A percentile compares a stretch with the other conserved stretches of the same genome.
Conservation (phyloP, 768 basidiomycete genomes). For the Termitomyces eurrhizus region DNA sequence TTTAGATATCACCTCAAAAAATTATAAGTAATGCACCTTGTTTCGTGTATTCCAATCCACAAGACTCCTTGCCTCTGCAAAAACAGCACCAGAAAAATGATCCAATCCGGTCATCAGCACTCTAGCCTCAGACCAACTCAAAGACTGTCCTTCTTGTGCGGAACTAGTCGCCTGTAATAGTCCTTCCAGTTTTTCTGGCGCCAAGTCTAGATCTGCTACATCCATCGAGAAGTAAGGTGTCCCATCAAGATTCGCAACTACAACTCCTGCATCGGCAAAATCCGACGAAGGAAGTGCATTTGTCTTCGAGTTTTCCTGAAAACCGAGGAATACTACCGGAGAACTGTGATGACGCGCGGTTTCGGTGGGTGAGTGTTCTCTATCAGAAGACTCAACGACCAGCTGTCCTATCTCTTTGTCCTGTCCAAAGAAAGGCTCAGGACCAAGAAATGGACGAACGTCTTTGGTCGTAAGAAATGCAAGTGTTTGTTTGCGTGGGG, state of each 20-base stretch:
- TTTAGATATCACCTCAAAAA: not conserved
- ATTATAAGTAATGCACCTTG: constrained; percentile 44
- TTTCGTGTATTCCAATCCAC: constrained; percentile 93
- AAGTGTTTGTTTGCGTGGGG: constrained; percentile 30
- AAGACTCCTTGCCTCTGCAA: constrained; percentile 76
- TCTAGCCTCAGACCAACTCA: constrained; percentile 68
- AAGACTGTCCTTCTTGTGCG: constrained; percentile 32
- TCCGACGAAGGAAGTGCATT: constrained; percentile 63
- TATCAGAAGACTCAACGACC: constrained; percentile 25
- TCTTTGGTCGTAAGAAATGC: constrained; percentile 58
- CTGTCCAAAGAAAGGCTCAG: constrained; percentile 70
- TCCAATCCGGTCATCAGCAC: constrained; percentile 53
- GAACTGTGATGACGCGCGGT: constrained; percentile 56
- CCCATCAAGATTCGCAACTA: constrained; percentile 65
- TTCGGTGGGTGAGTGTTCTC: constrained; percentile 37
- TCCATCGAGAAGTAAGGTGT: constrained; percentile 85
- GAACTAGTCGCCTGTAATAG: constrained; percentile 36
- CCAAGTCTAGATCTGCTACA: constrained; percentile 45
- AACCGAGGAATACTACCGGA: constrained; percentile 75
- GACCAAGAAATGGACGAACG: constrained; percentile 61
- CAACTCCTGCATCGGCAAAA: constrained; percentile 50
- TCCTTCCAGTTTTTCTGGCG: constrained; percentile 28
- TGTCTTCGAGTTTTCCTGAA: constrained; percentile 53
- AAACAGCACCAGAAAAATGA: constrained; percentile 65
- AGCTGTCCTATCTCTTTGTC: constrained; percentile 43